Evolutionary conservation across 495 filamentous ascomycete genomes (phyloP), one percentile per base, ranked within the genome.

Genomic region (Hypoxylon perforatum): DNA sequence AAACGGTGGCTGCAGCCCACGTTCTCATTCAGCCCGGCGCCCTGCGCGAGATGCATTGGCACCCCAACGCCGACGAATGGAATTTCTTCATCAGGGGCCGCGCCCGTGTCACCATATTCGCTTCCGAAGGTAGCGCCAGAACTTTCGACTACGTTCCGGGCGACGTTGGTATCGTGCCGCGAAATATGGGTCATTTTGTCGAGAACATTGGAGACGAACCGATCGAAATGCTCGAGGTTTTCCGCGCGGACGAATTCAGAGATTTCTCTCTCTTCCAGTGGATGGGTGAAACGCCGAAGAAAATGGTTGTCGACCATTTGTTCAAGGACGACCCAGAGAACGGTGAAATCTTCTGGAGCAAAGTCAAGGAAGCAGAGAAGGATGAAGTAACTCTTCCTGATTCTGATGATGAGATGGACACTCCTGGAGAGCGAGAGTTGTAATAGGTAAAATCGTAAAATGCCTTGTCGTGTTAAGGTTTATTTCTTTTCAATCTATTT

Each of bases 231-330:
- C 73, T 88, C 36, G 86, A 88, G 68, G 77, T 88, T 11, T 87
- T 87, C 73, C 78, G 82, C 8, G 80, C 84, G 0, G 85, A 87
- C 51, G 75, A 82, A 62, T 87, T 87, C 61, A 75, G 81, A 36
- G 88, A 90, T 55, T 88, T 91, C 66, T 87, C 83, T 4, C 76
- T 90, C 14, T 87, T 88, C 69, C 87, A 91, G 73, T 91, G 88
- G 88, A 71, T 91, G 67, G 88, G 87, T 4, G 85, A 88, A 77
- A 88, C 87, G 12, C 88, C 88, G 19, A 76, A 81, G 72, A 71
- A 82, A 41, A 77, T 88, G 75, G 87, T 90, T 19, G 79, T 80
- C 19, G 88, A 90, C 48, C 83, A 87, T 65, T 54, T 91, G 14
- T 91, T 90, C 70, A 69, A 77, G 22, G 76, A 78, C 19, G 83